Evolutionary conservation across 2,329 filamentous ascomycete species (phyloP).

Genomic region (Beauveria bassiana): DNA sequence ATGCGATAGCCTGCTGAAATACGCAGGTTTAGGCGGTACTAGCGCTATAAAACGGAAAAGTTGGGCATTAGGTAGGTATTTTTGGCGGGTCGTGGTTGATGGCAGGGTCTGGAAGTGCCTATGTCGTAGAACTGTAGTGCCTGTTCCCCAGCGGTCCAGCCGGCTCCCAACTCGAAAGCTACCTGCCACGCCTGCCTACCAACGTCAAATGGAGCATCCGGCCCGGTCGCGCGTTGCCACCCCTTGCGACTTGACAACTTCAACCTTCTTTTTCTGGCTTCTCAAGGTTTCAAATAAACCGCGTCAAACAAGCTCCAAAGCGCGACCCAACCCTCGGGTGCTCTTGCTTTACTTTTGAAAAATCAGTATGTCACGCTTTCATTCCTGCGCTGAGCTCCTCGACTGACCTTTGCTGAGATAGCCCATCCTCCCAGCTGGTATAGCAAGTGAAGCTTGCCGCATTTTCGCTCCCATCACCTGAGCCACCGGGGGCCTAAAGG

Average conservation of each 20-base stretch:
- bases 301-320: slow-evolving; percentile 5
- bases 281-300: not conserved
- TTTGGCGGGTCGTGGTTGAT: no score
- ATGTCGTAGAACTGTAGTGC: not conserved
- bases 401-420: not conserved
- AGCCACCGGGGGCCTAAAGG: not conserved
- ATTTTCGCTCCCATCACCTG: not conserved
- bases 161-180: not conserved
- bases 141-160: not conserved
- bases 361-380: not conserved
- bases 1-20: not conserved
- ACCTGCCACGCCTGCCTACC: not conserved
- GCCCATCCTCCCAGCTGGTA: not conserved
- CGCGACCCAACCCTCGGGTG: not conserved
- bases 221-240: slow-evolving; percentile 3
- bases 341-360: not conserved
- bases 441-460: not conserved
- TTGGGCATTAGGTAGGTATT: not conserved
- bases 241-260: slow-evolving; percentile 5
- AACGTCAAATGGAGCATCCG: not conserved
- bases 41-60: not conserved
- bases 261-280: not conserved
- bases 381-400: not conserved
- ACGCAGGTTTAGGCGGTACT: not conserved
- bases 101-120: not conserved